Evolutionary conservation across 441 rosid species (phyloP).

Genomic region (Iberis amara): DNA sequence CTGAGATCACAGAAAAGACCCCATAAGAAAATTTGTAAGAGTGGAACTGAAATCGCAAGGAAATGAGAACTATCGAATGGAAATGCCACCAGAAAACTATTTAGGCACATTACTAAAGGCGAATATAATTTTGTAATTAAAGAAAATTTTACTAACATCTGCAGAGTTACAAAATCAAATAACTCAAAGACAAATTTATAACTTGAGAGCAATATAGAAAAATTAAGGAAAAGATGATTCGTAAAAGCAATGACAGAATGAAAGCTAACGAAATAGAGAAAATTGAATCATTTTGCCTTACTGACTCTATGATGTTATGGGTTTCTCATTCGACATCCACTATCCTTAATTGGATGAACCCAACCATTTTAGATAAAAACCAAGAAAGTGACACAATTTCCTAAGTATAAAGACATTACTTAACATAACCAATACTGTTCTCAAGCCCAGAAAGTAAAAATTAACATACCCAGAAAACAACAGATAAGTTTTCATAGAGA

Average conservation of each 20-base stretch:
- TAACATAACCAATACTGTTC: constrained; percentile 12
- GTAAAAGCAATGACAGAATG: constrained; percentile 21
- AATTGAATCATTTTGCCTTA: constrained; percentile 11
- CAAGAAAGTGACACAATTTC: constrained; percentile 12
- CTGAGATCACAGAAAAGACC: constrained; percentile 39
- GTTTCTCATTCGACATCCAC: constrained; percentile 9
- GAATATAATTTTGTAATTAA: constrained; percentile 6
- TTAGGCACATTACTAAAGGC: constrained; percentile 13
- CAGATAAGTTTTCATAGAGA: constrained; percentile 11
- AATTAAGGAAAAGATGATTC: constrained; percentile 8
- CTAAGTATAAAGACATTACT: constrained; percentile 8
- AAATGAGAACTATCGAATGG: neutral
- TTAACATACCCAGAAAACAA: constrained; percentile 13
- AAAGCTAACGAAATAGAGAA: constrained; percentile 10
- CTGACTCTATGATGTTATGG: constrained; percentile 7
- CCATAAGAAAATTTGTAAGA: constrained; percentile 1
- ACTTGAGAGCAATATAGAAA: constrained; percentile 8
- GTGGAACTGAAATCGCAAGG: constrained; percentile 6
- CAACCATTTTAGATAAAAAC: constrained; percentile 16
- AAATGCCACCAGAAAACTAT: constrained; percentile 18
- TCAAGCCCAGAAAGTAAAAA: constrained; percentile 20
- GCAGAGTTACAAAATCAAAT: constrained; percentile 13
- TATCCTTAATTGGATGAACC: constrained; percentile 12
- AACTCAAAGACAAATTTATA: constrained; percentile 3
- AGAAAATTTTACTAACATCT: neutral